Base-by-base conservation (phyloP, 306 rosid genomes). In the Datisca glomerata region DNA sequence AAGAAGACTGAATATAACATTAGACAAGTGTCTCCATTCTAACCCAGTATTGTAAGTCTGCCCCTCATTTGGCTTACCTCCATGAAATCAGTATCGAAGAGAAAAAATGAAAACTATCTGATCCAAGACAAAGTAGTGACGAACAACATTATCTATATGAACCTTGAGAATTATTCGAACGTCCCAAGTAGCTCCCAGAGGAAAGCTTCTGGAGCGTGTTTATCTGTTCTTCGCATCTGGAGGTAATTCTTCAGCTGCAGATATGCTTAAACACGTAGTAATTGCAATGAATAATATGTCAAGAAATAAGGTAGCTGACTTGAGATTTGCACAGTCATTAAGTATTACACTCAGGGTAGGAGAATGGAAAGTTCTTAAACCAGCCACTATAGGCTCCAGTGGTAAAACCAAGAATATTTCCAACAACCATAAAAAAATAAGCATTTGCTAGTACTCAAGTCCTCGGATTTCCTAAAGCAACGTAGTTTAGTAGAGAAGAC, bases 291-390 rank as follows among this genome's bases (percentile, higher is more conserved):
- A 80, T 50, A 21, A 43, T 55, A 74, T 29, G 52, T 85, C 96
- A 8, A 85, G 54, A 36, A 55, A 3, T 71, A 85, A 85, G n/a
- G n/a, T n/a, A 42, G 96, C 93, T 40, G 96, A 77, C 75, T 85
- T 85, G 72, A 85, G 89, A 70, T 85, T 85, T 49, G 96, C 96
- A 59, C 96, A 85, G 37, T 75, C 77, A n/a, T n/a, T n/a, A n/a
- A 45, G 59, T 44, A 56, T 60, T 60, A 71, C 96, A 85, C 1
- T 81, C 93, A 17, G 77, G 13, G 80, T 74, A 48, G 24, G 56
- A 18, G 89, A 80, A 85, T 43, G 85, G 34, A 37, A 85, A 74
- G 56, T 80, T 44, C 72, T 57, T 77, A 69, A 50, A 72, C 96
- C 87, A 85, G 67, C 86, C 72, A 67, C 85, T 80, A 54, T 64